phyloP scores from a whole-genome alignment of 805 yeast genomes.

The Jamesozyma rosinii region DNA sequence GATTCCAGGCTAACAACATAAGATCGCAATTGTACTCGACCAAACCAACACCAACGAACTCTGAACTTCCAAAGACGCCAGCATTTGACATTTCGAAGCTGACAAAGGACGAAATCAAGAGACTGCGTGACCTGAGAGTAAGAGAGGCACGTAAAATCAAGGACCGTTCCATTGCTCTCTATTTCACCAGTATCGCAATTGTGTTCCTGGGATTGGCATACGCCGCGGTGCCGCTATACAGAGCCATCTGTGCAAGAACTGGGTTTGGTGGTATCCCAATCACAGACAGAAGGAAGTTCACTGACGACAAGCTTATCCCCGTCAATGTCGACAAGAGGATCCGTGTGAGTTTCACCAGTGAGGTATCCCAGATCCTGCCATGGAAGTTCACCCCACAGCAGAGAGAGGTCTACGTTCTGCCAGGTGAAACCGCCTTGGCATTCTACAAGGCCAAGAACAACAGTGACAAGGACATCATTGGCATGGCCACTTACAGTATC shows the following conservation, averaged over 20 bases:
- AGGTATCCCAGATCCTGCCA: slow-evolving; percentile 80
- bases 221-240: slow-evolving; percentile 85
- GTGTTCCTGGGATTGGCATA: slow-evolving; percentile 70
- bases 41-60: neutral
- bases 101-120: slow-evolving; percentile 20
- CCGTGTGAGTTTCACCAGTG: slow-evolving; percentile 81
- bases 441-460: slow-evolving; percentile 86
- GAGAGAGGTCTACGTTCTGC: slow-evolving; percentile 81
- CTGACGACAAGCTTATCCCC: slow-evolving; percentile 80
- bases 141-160: slow-evolving; percentile 25
- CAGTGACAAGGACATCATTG: slow-evolving; percentile 83
- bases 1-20: neutral
- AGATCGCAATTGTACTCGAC: neutral
- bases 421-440: slow-evolving; percentile 96
- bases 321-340: slow-evolving; percentile 78
- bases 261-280: slow-evolving; percentile 96
- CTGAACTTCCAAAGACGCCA: neutral
- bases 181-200: slow-evolving; percentile 58
- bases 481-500: slow-evolving; percentile 97
- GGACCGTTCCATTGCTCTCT: slow-evolving; percentile 52
- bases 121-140: slow-evolving; percentile 15
- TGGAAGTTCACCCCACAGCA: slow-evolving; percentile 96
- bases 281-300: slow-evolving; percentile 70
- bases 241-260: slow-evolving; percentile 86
- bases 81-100: slow-evolving; percentile 18